phyloP scores from a whole-genome alignment of 2,329 filamentous ascomycete species.

The Exophiala bonariae region DNA sequence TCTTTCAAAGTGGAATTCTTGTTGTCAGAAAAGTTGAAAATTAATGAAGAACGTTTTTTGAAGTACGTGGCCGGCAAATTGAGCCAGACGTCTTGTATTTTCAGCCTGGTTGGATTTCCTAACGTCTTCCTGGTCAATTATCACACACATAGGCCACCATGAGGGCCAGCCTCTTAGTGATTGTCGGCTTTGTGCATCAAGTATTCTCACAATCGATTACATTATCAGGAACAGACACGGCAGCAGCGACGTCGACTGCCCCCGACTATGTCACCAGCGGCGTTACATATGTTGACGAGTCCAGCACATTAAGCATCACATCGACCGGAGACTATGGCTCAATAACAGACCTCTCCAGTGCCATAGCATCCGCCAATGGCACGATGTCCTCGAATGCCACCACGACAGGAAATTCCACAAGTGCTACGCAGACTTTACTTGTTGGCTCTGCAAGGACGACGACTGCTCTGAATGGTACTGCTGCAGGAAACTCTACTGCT shows the following conservation, averaged over 20 bases:
- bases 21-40: no score
- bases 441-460: conserved; percentile 36
- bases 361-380: conserved; percentile 21
- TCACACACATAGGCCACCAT: no score
- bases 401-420: conserved; percentile 34
- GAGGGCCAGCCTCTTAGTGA: not conserved
- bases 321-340: conserved; percentile 28
- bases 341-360: conserved; percentile 24
- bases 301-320: conserved; percentile 30
- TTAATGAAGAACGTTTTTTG: no score
- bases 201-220: conserved; percentile 12
- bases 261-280: conserved; percentile 30
- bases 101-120: no score
- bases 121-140: no score
- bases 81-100: no score
- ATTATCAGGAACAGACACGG: conserved; percentile 10
- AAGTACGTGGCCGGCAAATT: no score
- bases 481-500: conserved; percentile 47
- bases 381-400: conserved; percentile 24
- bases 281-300: conserved; percentile 27
- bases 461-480: conserved; percentile 50
- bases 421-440: conserved; percentile 36
- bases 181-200: conserved; percentile 9
- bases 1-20: no score
- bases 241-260: conserved; percentile 20